Conservation (phyloP, 129 eudicot genomes). For the Flaveria trinervia region DNA sequence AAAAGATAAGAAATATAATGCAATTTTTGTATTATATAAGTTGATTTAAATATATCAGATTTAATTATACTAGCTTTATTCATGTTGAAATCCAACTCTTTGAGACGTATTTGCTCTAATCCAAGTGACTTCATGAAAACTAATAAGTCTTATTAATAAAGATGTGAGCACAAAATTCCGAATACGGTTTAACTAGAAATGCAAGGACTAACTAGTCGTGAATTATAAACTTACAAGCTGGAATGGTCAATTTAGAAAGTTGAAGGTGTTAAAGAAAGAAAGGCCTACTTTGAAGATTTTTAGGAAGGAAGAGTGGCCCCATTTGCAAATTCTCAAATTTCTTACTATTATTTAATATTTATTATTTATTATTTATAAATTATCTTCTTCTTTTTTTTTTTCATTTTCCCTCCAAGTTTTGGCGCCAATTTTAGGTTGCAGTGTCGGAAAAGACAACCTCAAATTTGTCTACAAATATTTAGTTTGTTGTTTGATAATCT, state of each 20-base stretch:
- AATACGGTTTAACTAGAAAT: not conserved
- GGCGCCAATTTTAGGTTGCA: conserved; percentile 31
- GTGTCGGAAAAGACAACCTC: not conserved
- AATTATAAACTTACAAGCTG: not conserved
- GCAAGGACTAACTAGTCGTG: not conserved
- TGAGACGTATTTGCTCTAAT: no score
- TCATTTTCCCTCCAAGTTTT: conserved; percentile 27
- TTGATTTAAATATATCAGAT: not conserved
- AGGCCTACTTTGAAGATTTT: conserved; percentile 21
- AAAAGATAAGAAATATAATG: not conserved
- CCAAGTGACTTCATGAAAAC: no score
- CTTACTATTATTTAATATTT: not conserved
- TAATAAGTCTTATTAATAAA: no score
- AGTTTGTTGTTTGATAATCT: no score
- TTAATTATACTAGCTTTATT: not conserved
- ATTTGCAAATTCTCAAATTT: conserved; percentile 20
- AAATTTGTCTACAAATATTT: not conserved
- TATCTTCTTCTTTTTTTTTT: not conserved
- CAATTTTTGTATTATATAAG: not conserved
- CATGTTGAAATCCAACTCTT: no score
- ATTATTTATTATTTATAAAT: not conserved
- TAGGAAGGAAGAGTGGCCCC: conserved; percentile 29
- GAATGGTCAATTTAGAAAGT: not conserved
- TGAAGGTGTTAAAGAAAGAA: conserved; percentile 2
- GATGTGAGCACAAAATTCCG: no score